Percentiles rank a stretch among this genome's conserved stretches.
These are phyloP conservation scores for Saturnispora diversa DNA, from an alignment of 805 yeast species.

Conservation along the genomic window DNA sequence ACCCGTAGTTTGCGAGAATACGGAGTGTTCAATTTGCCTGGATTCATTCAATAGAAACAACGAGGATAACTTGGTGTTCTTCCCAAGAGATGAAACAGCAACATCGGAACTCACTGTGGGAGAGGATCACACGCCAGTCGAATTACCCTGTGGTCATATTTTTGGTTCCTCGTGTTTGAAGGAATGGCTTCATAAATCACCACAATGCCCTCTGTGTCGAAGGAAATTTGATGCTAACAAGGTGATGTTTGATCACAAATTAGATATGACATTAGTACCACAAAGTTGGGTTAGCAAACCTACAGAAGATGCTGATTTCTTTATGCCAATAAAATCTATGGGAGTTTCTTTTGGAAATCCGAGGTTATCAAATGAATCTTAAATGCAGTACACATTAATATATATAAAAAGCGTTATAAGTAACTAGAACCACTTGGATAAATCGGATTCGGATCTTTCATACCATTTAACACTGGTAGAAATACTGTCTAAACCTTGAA, in stretches of 20 bases:
- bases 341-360: conserved; percentile 2
- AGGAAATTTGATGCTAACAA: conserved; percentile 24
- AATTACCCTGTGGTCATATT: conserved; percentile 77
- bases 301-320: not conserved
- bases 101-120: conserved; percentile 11
- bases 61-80: conserved; percentile 11
- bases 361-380: too few species aligned
- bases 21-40: conserved; percentile 5
- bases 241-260: not conserved
- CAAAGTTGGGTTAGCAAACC: conserved; percentile 2
- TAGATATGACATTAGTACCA: not conserved
- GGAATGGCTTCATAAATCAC: conserved; percentile 71
- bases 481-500: conserved; percentile 50
- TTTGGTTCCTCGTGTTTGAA: conserved; percentile 78
- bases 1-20: too few species aligned
- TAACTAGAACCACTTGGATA: conserved; percentile 33
- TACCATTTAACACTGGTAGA: conserved; percentile 45
- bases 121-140: conserved; percentile 50
- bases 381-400: conserved; percentile 2
- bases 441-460: conserved; percentile 35
- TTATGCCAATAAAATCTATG: conserved; percentile 1
- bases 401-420: not conserved
- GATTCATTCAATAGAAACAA: conserved; percentile 1
- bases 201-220: conserved; percentile 85
- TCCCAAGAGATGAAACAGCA: conserved; percentile 7